Base-by-base conservation (phyloP, 257 asterid species). In the Nicotiana sylvestris region DNA sequence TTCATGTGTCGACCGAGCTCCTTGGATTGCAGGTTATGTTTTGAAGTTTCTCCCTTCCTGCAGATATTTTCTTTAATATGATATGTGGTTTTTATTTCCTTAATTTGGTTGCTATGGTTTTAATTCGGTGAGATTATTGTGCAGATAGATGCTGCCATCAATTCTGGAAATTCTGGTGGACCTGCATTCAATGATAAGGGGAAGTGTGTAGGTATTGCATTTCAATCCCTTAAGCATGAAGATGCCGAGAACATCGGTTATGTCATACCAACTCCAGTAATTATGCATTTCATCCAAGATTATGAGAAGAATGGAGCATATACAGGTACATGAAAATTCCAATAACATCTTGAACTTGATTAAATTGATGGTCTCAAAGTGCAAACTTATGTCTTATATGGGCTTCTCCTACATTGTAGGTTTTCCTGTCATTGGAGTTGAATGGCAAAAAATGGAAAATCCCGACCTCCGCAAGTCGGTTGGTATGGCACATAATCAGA, bases 81-180 rank as follows among this genome's bases (percentile, higher is more conserved):
- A 55, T 33, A 29, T 30, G 2, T 9, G n/a, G 64, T 82, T 53
- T 12, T 46, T 77, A 37, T 81, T 79, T 81, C 78, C 35, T 0
- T 72, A 29, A 51, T 74, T 33, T 68, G 27, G 61, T 76, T 43
- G 37, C 33, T 65, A 60, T 61, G 68, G 81, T 27, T 84, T 64
- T 18, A 80, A 70, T 58, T 16, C 11, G 49, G 49, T 2, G 49
- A 80, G 33, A n/a, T 25, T 79, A 43, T 46, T 83, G 78, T 86
- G 81, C 92, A 94, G 98, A 92, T 94, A 66, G 98, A 94, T 81
- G 98, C 98, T 55, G 97, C 97, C 80, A 92, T 91, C 21, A 91
- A 91, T 84, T 92, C 96, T 81, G 98, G 97, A 66, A 92, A 92
- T 88, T 92, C 98, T 18, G 97, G 98, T 72, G 98, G 97, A 16